Evolutionary conservation across 1,284 basidiomycete genomes (phyloP).

Genomic region (Pseudozyma thailandica): DNA sequence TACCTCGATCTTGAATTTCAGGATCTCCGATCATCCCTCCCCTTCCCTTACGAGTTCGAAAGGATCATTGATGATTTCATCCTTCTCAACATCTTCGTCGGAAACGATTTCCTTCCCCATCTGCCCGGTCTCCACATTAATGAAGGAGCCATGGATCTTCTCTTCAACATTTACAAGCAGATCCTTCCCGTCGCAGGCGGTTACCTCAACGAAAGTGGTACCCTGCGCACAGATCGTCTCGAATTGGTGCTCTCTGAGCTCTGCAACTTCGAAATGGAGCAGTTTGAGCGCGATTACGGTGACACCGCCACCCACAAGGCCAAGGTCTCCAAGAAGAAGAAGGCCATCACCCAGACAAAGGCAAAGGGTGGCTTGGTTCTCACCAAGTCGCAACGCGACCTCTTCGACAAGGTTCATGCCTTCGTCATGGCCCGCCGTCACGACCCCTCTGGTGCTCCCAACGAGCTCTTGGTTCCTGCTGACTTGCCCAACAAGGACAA

Average conservation of each 20-base stretch:
- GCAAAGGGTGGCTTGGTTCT: conserved; percentile 71
- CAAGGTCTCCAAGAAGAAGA: conserved; percentile 72
- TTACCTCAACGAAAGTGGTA: conserved; percentile 91
- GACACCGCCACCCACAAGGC: conserved; percentile 74
- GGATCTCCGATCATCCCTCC: conserved; percentile 62
- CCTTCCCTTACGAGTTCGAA: conserved; percentile 84
- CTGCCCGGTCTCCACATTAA: conserved; percentile 97
- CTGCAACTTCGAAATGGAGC: conserved; percentile 83
- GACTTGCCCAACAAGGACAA: conserved; percentile 47
- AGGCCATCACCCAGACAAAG: conserved; percentile 80
- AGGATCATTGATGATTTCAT: conserved; percentile 98
- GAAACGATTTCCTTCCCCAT: conserved; percentile 97
- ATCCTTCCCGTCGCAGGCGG: conserved; percentile 86
- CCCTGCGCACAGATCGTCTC: conserved; percentile 81
- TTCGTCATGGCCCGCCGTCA: conserved; percentile 85
- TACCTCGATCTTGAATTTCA: conserved; percentile 96
- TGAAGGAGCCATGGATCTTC: conserved; percentile 88
- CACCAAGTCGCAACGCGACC: conserved; percentile 31
- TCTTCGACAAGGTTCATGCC: conserved; percentile 73
- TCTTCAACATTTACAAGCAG: conserved; percentile 95
- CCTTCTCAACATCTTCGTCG: conserved; percentile 92
- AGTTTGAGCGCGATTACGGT: conserved; percentile 88
- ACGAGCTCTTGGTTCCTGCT: conserved; percentile 51
- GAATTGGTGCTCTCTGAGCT: conserved; percentile 90
- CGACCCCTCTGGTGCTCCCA: conserved; percentile 70